Evolutionary conservation across 176 grass and related monocot genomes (phyloP).

Genomic region (Saccharum spontaneum): DNA sequence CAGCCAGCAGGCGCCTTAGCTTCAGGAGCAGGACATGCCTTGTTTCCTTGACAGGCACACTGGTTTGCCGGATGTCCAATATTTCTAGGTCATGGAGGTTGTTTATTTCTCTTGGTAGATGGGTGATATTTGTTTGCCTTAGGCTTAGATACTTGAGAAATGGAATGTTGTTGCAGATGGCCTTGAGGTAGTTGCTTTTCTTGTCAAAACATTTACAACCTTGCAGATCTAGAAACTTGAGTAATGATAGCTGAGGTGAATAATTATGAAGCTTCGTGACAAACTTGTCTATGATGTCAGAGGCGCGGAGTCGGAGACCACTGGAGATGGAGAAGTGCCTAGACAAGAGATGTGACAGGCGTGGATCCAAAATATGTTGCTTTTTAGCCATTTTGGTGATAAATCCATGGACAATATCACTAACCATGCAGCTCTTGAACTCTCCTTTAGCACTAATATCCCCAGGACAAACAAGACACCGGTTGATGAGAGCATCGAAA

Average conservation of each 20-base stretch:
- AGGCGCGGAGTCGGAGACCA: no score
- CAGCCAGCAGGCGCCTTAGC: slow-evolving; percentile 32
- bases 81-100: slow-evolving; percentile 30
- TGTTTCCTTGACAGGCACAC: neutral
- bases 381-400: slow-evolving; percentile 16
- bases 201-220: no score
- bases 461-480: neutral
- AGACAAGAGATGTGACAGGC: no score
- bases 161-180: slow-evolving; percentile 13
- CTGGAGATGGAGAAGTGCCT: no score
- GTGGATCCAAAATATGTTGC: neutral
- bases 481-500: neutral
- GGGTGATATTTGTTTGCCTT: neutral
- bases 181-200: neutral
- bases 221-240: no score
- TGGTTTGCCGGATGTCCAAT: slow-evolving; percentile 34
- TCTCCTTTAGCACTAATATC: slow-evolving; percentile 1
- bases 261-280: no score
- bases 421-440: slow-evolving; percentile 18
- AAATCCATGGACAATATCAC: slow-evolving; percentile 5
- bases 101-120: slow-evolving; percentile 23
- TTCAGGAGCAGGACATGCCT: neutral
- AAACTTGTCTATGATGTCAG: no score
- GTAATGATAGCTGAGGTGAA: no score
- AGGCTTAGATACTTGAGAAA: slow-evolving; percentile 31